These are phyloP conservation scores for Pseudogymnoascus pannorum DNA, from an alignment of 2,329 filamentous ascomycete genomes.

Conservation along the genomic window DNA sequence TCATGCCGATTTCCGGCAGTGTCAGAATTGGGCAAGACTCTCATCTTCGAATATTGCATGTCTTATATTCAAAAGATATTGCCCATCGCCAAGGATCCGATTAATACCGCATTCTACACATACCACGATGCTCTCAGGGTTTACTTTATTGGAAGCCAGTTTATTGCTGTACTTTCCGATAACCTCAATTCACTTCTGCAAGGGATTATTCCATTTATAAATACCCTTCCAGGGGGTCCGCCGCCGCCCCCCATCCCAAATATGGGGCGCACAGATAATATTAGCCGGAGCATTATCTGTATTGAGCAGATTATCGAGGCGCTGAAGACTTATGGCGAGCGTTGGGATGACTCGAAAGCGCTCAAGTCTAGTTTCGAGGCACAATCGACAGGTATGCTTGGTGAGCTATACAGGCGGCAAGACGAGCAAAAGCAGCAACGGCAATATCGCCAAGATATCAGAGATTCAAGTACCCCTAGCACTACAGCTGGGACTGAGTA, in stretches of 20 bases:
- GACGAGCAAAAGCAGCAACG: not conserved
- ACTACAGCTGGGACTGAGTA: not conserved
- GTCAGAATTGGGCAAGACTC: slow-evolving; percentile 65
- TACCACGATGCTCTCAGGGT: slow-evolving; percentile 83
- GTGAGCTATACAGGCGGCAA: not conserved
- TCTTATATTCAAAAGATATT: slow-evolving; percentile 73
- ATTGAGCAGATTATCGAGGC: slow-evolving; percentile 47
- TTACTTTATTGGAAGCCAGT: slow-evolving; percentile 64
- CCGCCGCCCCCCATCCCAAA: slow-evolving; percentile 43
- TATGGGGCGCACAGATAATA: slow-evolving; percentile 39
- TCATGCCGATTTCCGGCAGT: slow-evolving; percentile 66
- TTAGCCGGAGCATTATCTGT: slow-evolving; percentile 49
- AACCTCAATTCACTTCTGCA: slow-evolving; percentile 50
- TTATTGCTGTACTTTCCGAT: slow-evolving; percentile 53
- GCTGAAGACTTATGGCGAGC: slow-evolving; percentile 48
- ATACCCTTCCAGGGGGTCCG: slow-evolving; percentile 32
- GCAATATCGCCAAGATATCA: slow-evolving; percentile 5
- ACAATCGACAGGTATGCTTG: not conserved
- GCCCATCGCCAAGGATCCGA: slow-evolving; percentile 52
- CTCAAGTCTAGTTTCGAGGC: slow-evolving; percentile 47
- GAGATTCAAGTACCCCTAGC: not conserved
- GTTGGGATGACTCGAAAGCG: slow-evolving; percentile 50
- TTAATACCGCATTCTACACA: slow-evolving; percentile 63
- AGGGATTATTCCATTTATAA: slow-evolving; percentile 23
- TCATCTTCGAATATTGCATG: slow-evolving; percentile 82